Evolutionary conservation across 2,329 filamentous ascomycete species (phyloP), one percentile per base, ranked within the genome.

Genomic region (Fusarium setosum): DNA sequence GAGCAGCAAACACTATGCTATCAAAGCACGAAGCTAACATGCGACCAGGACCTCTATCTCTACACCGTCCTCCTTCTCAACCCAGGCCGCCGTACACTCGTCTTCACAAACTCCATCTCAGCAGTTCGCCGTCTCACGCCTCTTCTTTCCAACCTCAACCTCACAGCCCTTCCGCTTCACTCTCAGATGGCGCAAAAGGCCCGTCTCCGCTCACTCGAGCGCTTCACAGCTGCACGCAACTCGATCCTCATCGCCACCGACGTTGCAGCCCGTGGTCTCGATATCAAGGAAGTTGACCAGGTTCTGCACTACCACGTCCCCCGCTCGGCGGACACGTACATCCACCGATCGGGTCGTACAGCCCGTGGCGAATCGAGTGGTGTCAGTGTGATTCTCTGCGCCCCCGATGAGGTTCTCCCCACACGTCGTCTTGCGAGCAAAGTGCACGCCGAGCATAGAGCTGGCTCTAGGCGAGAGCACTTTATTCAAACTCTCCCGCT

Each of bases 111-210:
- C 80, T 97, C 94, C 41, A 97, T 99, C 76, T 92, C 92, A 51
- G 92, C 95, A 4, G 95, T 97, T 50, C 91, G 94, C 41, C 92
- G 96, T 34, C 83, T 99, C 12, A 89, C 91, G 0, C 93, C 95
- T 1, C 87, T 97, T 73, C 86, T 99, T 2, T 89, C 95, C 70
- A 93, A 92, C 67, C 88, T 99, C 49, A 87, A 90, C 63, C 84
- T 97, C 9, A 89, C 90, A 3, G 91, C 90, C 1, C 82, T 93
- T 11, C 89, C 92, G 0, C 83, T 99, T 1, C 96, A 99, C 78
- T 97, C 94, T 1, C 92, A 94, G 66, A 98, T 99, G 96, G 86
- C 90, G 1, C 96, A 99, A 79, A 98, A 98, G 77, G 94, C 96
- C 4, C 93, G 96, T 41, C 84, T 97, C n/a, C 90, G 95, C 35